These are phyloP conservation scores for Talaromyces sp. DNA, from an alignment of 2,329 filamentous ascomycete genomes.

Conservation along the genomic window DNA sequence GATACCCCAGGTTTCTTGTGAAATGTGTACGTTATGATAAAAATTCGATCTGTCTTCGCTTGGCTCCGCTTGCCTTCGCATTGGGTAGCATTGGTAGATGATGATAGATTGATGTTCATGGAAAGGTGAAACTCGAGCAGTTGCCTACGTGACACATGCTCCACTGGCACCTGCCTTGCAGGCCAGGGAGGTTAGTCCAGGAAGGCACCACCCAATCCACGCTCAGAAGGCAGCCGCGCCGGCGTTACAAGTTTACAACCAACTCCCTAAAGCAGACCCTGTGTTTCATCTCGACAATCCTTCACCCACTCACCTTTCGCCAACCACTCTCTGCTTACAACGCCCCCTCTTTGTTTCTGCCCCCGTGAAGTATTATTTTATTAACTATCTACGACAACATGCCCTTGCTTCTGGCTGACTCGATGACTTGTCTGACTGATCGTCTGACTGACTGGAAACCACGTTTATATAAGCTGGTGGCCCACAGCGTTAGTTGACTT, in stretches of 20 bases:
- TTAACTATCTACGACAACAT: neutral
- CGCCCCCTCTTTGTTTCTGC: neutral
- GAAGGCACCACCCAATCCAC: too few relatives aligned
- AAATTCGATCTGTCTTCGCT: neutral
- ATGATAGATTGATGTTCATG: neutral
- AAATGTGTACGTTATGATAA: slow-evolving; percentile 1
- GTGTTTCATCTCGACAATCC: slow-evolving; percentile 5
- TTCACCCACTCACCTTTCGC: slow-evolving; percentile 8
- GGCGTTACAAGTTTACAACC: neutral
- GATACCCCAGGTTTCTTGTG: slow-evolving; percentile 14
- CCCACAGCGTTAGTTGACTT: neutral
- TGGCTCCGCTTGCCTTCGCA: neutral
- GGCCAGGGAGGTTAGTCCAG: too few relatives aligned
- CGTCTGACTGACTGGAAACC: neutral
- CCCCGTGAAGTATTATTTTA: neutral
- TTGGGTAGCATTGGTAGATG: neutral
- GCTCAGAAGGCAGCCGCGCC: neutral
- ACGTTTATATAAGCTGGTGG: slow-evolving; percentile 2
- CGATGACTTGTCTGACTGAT: too few relatives aligned
- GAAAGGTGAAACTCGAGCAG: neutral
- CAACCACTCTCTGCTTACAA: neutral
- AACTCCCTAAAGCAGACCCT: neutral
- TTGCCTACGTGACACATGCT: neutral
- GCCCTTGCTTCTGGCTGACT: neutral
- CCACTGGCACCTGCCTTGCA: too few relatives aligned